These are phyloP conservation scores for Diphasiastrum complanatum DNA, from an alignment of 83 land plant species.

Conservation along the genomic window DNA sequence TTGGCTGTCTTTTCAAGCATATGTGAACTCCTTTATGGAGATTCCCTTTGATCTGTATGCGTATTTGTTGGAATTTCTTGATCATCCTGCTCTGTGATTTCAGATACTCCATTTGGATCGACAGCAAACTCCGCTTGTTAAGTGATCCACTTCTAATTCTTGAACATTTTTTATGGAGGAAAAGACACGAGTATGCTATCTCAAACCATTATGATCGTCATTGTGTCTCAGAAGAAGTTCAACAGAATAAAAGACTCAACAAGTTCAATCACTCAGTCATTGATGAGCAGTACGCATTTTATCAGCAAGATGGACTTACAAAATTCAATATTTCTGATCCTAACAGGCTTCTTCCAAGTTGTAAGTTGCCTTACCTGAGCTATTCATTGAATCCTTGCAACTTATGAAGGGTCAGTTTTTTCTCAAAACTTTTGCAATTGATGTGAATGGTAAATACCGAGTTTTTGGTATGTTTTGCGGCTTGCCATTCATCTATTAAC, in stretches of 20 bases:
- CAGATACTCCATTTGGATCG: constrained; percentile 97
- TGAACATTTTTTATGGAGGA: constrained; percentile 82
- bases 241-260: constrained; percentile 85
- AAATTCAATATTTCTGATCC: constrained; percentile 73
- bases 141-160: constrained; percentile 78
- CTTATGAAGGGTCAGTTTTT: too few relatives aligned
- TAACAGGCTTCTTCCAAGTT: constrained; percentile 66
- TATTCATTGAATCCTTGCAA: too few relatives aligned
- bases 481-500: too few relatives aligned
- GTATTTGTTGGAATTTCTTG: background rate
- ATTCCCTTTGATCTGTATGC: too few relatives aligned
- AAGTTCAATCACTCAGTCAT: constrained; percentile 86
- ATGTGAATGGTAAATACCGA: too few relatives aligned
- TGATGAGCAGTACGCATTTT: constrained; percentile 80
- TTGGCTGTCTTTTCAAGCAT: too few relatives aligned
- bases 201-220: constrained; percentile 97
- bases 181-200: constrained; percentile 77
- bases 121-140: constrained; percentile 82
- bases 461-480: too few relatives aligned
- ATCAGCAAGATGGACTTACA: constrained; percentile 80
- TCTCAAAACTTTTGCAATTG: too few relatives aligned
- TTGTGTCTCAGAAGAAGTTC: constrained; percentile 98
- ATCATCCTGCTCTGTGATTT: background rate
- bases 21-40: too few relatives aligned
- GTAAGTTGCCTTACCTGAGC: constrained; percentile 66